Evolutionary conservation across 768 basidiomycete genomes (phyloP), one percentile per base, ranked within the genome.

Genomic region (Omphalotus guepiniiformis): DNA sequence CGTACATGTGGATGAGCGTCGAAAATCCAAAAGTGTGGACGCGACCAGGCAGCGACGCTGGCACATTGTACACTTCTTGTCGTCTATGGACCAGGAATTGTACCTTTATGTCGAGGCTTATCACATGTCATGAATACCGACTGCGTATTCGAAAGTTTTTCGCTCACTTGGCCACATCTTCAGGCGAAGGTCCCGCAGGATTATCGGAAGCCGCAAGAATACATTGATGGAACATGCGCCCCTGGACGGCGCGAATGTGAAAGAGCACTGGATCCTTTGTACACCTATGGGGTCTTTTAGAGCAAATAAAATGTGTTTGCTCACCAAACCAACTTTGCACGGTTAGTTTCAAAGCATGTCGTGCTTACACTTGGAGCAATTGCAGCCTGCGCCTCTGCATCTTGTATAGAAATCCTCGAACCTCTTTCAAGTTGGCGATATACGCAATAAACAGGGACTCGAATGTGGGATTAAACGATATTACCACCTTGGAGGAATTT

Each of bases 301-400:
- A n/a, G 53, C 63, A 47, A 35, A 70, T 78, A 79, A 81, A 49
- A 79, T 74, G 49, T 80, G 77, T 1, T 77, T 71, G 59, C 82
- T 82, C 8, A 80, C 71, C 25, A 78, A 63, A 35, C 3, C 8
- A 1, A 21, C 2, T 27, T 12, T 8, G 8, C 16, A 23, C 26
- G 7, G 21, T 9, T 42, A 9, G 28, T 7, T 52, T 80, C 72
- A 12, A 56, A 74, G 41, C 82, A 43, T 47, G 69, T 65, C 0
- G 69, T 76, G 16, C 43, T 22, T 9, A 47, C 45, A 48, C 66
- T 62, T 12, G 93, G 93, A 1, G 88, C 82, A 51, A 96, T 95
- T 12, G 82, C 92, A 4, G 93, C n/a, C n/a, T n/a, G n/a, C n/a
- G 93, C 8, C 92, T 69, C 62, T 94, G 92, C 78, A 95, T 87